Percentiles rank a stretch among this genome's conserved stretches.
phyloP scores from a whole-genome alignment of 2,329 filamentous ascomycete species.

The Fusarium udum region DNA sequence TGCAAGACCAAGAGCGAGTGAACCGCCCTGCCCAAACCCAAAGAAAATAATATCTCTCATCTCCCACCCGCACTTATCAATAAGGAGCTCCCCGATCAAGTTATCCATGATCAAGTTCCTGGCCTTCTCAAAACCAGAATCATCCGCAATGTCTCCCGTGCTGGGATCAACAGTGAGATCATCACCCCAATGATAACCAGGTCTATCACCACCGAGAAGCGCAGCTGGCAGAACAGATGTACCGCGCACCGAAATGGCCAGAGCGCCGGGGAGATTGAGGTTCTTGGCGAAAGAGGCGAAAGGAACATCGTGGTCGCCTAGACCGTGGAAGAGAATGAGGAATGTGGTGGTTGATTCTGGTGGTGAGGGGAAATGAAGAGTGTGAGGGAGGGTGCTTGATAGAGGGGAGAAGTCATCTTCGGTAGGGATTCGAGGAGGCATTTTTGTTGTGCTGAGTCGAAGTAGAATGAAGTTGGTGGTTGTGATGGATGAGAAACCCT shows the following conservation, averaged over 20 bases:
- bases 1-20: slow-evolving; percentile 66
- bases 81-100: slow-evolving; percentile 61
- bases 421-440: slow-evolving; percentile 61
- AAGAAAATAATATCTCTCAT: slow-evolving; percentile 69
- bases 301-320: slow-evolving; percentile 77
- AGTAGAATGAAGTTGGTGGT: background rate
- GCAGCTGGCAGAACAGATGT: slow-evolving; percentile 74
- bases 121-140: slow-evolving; percentile 68
- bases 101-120: slow-evolving; percentile 57
- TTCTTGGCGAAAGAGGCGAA: slow-evolving; percentile 76
- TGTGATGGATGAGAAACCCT: background rate
- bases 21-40: slow-evolving; percentile 74
- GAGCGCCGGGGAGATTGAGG: slow-evolving; percentile 79
- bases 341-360: slow-evolving; percentile 75
- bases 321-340: slow-evolving; percentile 83
- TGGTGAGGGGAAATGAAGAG: slow-evolving; percentile 60
- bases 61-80: slow-evolving; percentile 68
- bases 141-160: slow-evolving; percentile 65
- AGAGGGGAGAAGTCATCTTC: slow-evolving; percentile 60
- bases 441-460: slow-evolving; percentile 34
- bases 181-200: slow-evolving; percentile 72
- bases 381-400: slow-evolving; percentile 45
- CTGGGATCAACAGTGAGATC: slow-evolving; percentile 64
- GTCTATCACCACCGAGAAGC: slow-evolving; percentile 55
- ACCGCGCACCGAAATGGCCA: slow-evolving; percentile 78